Evolutionary conservation across 768 basidiomycete genomes (phyloP), one percentile per base, ranked within the genome.

Genomic region (Sarcodon sp.): DNA sequence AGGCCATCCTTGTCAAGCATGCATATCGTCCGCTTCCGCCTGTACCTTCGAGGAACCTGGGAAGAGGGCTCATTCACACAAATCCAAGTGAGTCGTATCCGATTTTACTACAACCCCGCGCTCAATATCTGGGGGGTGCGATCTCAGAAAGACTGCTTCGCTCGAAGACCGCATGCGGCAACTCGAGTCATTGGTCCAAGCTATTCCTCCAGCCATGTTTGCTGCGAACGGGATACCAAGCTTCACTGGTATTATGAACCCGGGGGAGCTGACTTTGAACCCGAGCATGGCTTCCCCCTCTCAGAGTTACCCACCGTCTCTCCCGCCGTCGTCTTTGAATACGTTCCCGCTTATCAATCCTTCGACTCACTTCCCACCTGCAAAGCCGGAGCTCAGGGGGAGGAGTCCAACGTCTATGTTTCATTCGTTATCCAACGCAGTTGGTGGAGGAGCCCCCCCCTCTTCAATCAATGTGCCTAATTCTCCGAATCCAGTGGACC

Each of bases 121-220:
- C 46, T 36, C 41, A 55, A 32, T 45, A 4, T 7, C 21, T 11
- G 12, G 34, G 41, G 32, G 15, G 36, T 38, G 35, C 16, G 33
- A 48, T 44, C 34, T 10, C 53, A 87, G 85, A 63, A 77, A 84
- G 36, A 83, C 87, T 9, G 77, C 86, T 46, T 88, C 87, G 34
- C 72, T 90, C 51, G 87, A 90, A 61, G 87, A 89, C 58, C 73
- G 87, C 32, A 89, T 90, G 87, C 83, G 87, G 55, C 87, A 88
- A 53, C 73, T 90, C 10, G 87, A 90, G 61, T 81, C 80, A 8
- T 71, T 89, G 43, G 87, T 90, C 43, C 83, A 87, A 53, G 83
- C 87, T 7, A 88, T 90, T 43, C 87, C 87, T 1, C 76, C 86
- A 10, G 80, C 82, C 0, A 80, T 89, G 16, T 88, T 88, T 55